Evolutionary conservation across 768 basidiomycete species (phyloP).

Genomic region (Chalciporus piperatus): DNA sequence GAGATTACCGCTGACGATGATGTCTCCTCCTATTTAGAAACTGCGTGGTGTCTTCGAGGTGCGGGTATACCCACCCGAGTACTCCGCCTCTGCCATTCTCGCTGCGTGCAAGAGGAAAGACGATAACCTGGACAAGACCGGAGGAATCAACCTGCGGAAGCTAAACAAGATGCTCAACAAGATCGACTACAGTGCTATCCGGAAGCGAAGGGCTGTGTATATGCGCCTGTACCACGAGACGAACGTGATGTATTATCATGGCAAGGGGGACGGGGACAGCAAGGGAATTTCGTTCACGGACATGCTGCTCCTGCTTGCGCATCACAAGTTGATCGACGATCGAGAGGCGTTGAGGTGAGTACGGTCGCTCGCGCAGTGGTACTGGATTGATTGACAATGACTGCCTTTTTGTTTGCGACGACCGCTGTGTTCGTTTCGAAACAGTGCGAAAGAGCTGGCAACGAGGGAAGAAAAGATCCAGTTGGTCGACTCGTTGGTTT

Average conservation of each 20-base stretch:
- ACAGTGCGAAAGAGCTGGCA: conserved; percentile 82
- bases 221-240: conserved; percentile 87
- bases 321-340: conserved; percentile 90
- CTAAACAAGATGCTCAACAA: conserved; percentile 55
- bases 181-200: conserved; percentile 64
- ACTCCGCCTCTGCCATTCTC: conserved; percentile 58
- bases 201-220: conserved; percentile 67
- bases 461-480: conserved; percentile 72
- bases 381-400: too few relatives aligned
- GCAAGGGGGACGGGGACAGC: conserved; percentile 83
- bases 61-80: conserved; percentile 74
- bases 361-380: neutral
- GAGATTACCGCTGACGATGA: conserved; percentile 3
- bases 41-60: conserved; percentile 87
- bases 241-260: conserved; percentile 61
- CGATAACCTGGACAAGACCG: conserved; percentile 34
- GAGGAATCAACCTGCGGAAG: conserved; percentile 61
- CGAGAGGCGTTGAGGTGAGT: conserved; percentile 84
- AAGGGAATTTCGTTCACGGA: conserved; percentile 87
- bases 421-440: too few relatives aligned
- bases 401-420: too few relatives aligned
- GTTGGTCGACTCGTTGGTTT: conserved; percentile 79
- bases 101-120: conserved; percentile 43
- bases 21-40: conserved; percentile 48
- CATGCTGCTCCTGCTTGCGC: conserved; percentile 84